Evolutionary conservation across 768 basidiomycete species (phyloP).

Genomic region (Leucogyrophana mollusca): DNA sequence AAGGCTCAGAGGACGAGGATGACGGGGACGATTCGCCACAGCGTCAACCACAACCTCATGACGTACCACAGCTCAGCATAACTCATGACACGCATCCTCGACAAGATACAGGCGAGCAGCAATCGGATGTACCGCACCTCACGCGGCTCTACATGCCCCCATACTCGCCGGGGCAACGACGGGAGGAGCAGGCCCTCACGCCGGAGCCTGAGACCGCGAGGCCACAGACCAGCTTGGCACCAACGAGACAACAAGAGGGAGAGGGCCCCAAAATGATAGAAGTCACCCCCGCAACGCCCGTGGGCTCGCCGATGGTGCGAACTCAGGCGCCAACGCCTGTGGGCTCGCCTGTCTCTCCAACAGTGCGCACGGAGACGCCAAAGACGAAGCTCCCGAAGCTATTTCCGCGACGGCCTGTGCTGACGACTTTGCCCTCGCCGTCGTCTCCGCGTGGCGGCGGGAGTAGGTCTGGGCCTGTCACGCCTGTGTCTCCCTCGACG

Average conservation of each 20-base stretch:
- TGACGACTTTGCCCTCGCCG: constrained; percentile 26
- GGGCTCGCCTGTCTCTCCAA: too few species aligned
- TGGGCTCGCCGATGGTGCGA: not conserved
- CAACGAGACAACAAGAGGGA: too few species aligned
- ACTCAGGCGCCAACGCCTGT: not conserved
- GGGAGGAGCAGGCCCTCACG: constrained; percentile 3
- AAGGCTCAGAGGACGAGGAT: constrained; percentile 37
- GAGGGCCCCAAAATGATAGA: too few species aligned
- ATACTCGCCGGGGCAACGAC: constrained; percentile 15
- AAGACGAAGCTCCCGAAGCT: constrained; percentile 32
- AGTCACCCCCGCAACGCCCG: not conserved
- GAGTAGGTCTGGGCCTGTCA: constrained; percentile 1
- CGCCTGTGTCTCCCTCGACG: constrained; percentile 6
- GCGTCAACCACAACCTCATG: constrained; percentile 6
- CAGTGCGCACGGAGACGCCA: too few species aligned
- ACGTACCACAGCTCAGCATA: not conserved
- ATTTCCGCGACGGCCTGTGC: constrained; percentile 32
- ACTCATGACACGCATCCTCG: not conserved
- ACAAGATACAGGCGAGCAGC: too few species aligned
- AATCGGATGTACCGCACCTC: constrained; percentile 24
- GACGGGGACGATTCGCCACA: constrained; percentile 30
- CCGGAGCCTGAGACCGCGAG: constrained; percentile 16
- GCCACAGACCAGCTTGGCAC: too few species aligned
- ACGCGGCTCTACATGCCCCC: constrained; percentile 21
- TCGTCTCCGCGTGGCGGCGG: constrained; percentile 13